Evolutionary conservation across 2,329 filamentous ascomycete species (phyloP).

Genomic region (Penicillium sp.): DNA sequence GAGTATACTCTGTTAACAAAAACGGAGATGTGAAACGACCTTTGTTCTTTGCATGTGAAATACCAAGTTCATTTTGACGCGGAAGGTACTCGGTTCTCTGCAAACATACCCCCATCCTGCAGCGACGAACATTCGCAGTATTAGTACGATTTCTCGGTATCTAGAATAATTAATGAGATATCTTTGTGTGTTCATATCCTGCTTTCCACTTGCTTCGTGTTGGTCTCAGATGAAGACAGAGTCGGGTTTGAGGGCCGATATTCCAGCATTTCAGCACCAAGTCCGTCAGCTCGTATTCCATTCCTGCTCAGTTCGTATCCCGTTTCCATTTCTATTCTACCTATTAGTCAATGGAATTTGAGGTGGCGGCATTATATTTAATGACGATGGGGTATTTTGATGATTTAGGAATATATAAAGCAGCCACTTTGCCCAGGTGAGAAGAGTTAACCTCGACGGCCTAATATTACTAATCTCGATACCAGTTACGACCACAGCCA

Average conservation of each 20-base stretch:
- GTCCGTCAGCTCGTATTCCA: background rate
- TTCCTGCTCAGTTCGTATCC: background rate
- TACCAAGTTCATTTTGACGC: constrained; percentile 5
- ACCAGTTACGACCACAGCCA: background rate
- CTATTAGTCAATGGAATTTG: background rate
- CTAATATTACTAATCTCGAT: background rate
- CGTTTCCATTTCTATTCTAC: background rate
- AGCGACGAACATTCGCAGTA: background rate
- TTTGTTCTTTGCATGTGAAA: constrained; percentile 11
- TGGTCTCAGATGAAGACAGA: background rate
- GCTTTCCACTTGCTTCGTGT: background rate
- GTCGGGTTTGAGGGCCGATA: background rate
- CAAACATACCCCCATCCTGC: background rate
- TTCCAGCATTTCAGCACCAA: background rate
- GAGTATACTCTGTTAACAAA: constrained; percentile 14
- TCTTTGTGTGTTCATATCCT: background rate
- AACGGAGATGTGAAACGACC: constrained; percentile 23
- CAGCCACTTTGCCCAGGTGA: background rate
- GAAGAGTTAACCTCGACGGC: background rate
- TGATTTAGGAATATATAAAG: background rate
- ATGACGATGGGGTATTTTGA: too few relatives aligned
- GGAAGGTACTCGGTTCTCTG: constrained; percentile 2
- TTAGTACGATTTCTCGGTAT: background rate
- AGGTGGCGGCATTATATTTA: background rate
- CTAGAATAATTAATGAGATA: constrained; percentile 10